Conservation (phyloP, 345 rosid species). For the Lumnitzera littorea region DNA sequence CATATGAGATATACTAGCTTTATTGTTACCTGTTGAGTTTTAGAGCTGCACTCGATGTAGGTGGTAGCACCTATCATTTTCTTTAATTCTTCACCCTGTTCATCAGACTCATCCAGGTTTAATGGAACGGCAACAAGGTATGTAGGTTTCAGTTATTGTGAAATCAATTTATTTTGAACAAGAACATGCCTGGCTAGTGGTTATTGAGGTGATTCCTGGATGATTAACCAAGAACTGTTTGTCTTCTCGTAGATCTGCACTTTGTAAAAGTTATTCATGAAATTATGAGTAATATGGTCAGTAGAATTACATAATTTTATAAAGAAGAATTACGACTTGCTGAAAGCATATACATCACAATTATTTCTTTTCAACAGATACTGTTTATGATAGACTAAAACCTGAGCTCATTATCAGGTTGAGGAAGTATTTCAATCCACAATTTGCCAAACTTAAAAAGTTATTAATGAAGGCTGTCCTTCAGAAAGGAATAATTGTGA, state of each 20-base stretch:
- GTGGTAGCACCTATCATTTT: constrained; percentile 9
- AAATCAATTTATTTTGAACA: neutral
- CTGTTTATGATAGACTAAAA: too few relatives aligned
- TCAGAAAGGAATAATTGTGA: too few relatives aligned
- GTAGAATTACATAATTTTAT: neutral
- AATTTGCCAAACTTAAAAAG: too few relatives aligned
- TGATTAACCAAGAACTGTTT: constrained; percentile 8
- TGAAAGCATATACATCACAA: too few relatives aligned
- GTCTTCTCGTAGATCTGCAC: constrained; percentile 10
- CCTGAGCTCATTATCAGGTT: too few relatives aligned
- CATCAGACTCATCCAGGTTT: neutral
- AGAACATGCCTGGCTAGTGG: constrained; percentile 5
- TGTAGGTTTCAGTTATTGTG: neutral
- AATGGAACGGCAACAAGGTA: neutral
- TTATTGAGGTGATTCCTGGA: constrained; percentile 8
- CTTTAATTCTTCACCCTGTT: constrained; percentile 12
- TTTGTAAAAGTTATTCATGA: neutral
- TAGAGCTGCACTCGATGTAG: constrained; percentile 11
- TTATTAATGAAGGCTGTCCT: too few relatives aligned
- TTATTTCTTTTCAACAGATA: too few relatives aligned
- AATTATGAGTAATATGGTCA: neutral
- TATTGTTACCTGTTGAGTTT: constrained; percentile 9
- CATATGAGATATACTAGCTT: too few relatives aligned
- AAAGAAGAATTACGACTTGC: too few relatives aligned
- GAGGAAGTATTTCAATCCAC: too few relatives aligned